These are phyloP conservation scores for Penicillium argentinense DNA, from an alignment of 495 filamentous ascomycete species.

Conservation along the genomic window DNA sequence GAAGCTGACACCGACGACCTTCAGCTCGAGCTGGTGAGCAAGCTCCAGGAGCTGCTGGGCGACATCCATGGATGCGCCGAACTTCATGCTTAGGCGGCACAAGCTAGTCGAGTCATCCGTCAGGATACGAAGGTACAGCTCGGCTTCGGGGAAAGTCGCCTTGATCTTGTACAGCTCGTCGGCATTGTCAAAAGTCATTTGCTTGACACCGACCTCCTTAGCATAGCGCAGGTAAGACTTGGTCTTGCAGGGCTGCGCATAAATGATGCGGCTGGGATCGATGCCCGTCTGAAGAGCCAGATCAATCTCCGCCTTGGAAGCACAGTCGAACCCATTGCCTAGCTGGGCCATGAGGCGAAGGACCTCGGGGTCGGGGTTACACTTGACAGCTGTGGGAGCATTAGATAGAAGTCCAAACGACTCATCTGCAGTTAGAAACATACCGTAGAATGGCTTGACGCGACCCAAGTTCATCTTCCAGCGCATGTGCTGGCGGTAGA, in stretches of 20 bases:
- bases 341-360: constrained; percentile 81
- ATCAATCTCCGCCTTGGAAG: constrained; percentile 95
- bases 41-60: constrained; percentile 75
- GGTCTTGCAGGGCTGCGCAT: constrained; percentile 98
- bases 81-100: constrained; percentile 94
- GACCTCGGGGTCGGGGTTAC: constrained; percentile 90
- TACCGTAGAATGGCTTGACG: constrained; percentile 97
- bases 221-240: constrained; percentile 95
- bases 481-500: constrained; percentile 96
- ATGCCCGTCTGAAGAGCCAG: constrained; percentile 81
- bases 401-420: too few relatives aligned
- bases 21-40: constrained; percentile 85
- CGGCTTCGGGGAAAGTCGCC: constrained; percentile 80
- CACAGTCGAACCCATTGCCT: constrained; percentile 96
- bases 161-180: constrained; percentile 99
- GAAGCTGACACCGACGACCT: constrained; percentile 95
- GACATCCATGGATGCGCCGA: constrained; percentile 83
- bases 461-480: constrained; percentile 94
- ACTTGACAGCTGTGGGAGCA: constrained; percentile 99
- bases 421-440: too few relatives aligned
- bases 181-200: constrained; percentile 99
- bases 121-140: constrained; percentile 88
- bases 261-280: constrained; percentile 92
- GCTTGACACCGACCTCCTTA: constrained; percentile 77
- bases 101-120: constrained; percentile 95